Conservation (phyloP, 2,329 filamentous ascomycete species). For the Chaetomium olivaceum region DNA sequence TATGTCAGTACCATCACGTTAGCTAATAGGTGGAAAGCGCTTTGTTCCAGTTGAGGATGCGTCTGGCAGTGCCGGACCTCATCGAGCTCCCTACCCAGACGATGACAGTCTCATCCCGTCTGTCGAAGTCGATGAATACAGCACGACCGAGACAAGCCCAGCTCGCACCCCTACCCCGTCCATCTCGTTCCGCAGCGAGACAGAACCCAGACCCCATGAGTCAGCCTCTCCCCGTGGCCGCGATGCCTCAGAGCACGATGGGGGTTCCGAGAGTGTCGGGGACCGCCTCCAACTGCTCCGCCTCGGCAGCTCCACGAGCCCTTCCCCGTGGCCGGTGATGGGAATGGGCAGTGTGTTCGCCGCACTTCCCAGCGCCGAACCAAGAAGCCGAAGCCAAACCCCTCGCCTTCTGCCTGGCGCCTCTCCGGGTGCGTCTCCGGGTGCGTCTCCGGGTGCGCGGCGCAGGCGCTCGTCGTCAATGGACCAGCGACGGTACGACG, state of each 20-base stretch:
- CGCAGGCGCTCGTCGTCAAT: constrained; percentile 9
- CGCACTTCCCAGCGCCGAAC: constrained; percentile 1
- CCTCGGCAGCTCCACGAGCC: not conserved
- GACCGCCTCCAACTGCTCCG: not conserved
- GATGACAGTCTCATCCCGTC: not conserved
- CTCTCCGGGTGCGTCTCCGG: not conserved
- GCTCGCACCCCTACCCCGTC: constrained; percentile 2
- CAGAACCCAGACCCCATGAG: not conserved
- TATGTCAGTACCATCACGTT: not conserved
- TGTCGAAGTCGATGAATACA: not conserved
- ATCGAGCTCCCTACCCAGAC: not conserved
- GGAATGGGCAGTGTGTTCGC: not conserved
- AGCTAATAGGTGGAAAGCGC: not conserved
- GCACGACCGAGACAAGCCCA: not conserved
- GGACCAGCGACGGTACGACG: constrained; percentile 10
- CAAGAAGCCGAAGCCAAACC: not conserved
- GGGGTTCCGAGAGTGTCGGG: not conserved
- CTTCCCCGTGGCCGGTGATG: not conserved
- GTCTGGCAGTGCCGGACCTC: not conserved
- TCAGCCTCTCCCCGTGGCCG: not conserved
- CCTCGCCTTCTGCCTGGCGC: constrained; percentile 1
- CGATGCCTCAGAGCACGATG: not conserved
- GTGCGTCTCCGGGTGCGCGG: not conserved
- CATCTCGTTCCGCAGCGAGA: not conserved
- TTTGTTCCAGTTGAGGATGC: not conserved